phyloP scores from a whole-genome alignment of 768 basidiomycete species.

The Leucocoprinus birnbaumii region DNA sequence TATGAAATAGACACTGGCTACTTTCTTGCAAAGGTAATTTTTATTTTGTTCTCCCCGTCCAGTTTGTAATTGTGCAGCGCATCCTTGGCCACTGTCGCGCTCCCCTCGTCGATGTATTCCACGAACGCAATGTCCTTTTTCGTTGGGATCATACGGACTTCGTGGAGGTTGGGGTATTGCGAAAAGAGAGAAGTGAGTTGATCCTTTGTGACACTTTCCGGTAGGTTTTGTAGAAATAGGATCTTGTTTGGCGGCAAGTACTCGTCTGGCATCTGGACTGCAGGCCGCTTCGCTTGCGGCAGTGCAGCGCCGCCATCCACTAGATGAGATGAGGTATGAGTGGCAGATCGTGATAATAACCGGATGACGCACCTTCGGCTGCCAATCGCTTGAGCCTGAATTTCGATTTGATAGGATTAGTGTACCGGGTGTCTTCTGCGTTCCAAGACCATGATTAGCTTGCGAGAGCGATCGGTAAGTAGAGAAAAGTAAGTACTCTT shows the following conservation, averaged over 20 bases:
- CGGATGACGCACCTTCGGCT: conserved; percentile 59
- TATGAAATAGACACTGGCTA: conserved; percentile 60
- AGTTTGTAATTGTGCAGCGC: conserved; percentile 97
- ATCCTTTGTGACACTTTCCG: conserved; percentile 90
- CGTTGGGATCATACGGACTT: conserved; percentile 97
- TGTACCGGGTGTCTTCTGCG: conserved; percentile 75
- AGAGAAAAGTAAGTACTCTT: conserved; percentile 62
- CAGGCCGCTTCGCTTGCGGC: conserved; percentile 72
- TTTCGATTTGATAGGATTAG: conserved; percentile 89
- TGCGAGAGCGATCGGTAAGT: not conserved
- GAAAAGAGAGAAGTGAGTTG: conserved; percentile 89
- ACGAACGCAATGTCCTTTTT: conserved; percentile 99
- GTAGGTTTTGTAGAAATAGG: conserved; percentile 95
- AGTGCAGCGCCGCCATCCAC: conserved; percentile 68
- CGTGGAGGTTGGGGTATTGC: conserved; percentile 94
- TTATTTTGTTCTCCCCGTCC: conserved; percentile 98
- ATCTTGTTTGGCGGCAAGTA: conserved; percentile 99
- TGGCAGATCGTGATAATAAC: conserved; percentile 6
- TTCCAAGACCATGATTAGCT: conserved; percentile 5
- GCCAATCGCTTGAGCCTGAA: conserved; percentile 79
- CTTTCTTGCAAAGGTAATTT: conserved; percentile 81
- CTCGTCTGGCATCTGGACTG: conserved; percentile 98
- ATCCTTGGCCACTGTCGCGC: conserved; percentile 89
- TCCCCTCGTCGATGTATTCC: conserved; percentile 92
- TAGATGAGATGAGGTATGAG: conserved; percentile 22